A percentile compares a stretch with the other conserved stretches of the same genome.
Conservation (phyloP, 2,329 filamentous ascomycete genomes). For the Penicillium polonicum region DNA sequence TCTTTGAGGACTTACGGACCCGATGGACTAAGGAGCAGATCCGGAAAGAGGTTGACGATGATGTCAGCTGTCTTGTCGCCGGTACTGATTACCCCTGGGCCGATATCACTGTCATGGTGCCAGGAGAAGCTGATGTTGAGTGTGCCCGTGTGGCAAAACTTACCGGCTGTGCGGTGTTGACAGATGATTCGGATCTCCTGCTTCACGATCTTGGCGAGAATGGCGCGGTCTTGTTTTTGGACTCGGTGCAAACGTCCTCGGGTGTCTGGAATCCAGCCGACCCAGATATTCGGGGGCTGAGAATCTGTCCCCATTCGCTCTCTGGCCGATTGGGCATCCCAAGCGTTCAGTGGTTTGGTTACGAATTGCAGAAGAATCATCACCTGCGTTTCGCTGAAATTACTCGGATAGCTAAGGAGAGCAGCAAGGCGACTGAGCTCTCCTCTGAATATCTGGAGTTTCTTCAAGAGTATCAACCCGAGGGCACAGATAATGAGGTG, state of each 20-base stretch:
- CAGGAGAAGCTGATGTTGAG: conserved; percentile 81
- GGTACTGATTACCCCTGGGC: conserved; percentile 34
- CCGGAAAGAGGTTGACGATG: conserved; percentile 10
- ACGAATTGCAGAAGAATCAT: conserved; percentile 38
- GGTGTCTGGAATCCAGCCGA: conserved; percentile 13
- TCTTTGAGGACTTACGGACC: conserved; percentile 68
- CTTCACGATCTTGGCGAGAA: conserved; percentile 65
- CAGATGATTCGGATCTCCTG: conserved; percentile 83
- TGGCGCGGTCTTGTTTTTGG: conserved; percentile 67
- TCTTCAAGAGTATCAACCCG: conserved; percentile 37
- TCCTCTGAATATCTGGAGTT: conserved; percentile 30
- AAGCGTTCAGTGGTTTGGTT: conserved; percentile 41
- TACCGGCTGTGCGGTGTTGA: conserved; percentile 62
- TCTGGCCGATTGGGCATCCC: conserved; percentile 35
- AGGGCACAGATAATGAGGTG: not conserved
- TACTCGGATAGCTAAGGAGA: conserved; percentile 32
- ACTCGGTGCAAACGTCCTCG: conserved; percentile 54
- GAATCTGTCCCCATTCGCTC: conserved; percentile 41
- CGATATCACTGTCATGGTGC: conserved; percentile 58
- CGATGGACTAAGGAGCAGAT: conserved; percentile 36
- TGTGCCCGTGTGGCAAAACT: conserved; percentile 66
- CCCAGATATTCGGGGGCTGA: conserved; percentile 30
- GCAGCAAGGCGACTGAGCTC: conserved; percentile 13
- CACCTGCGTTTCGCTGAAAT: conserved; percentile 31
- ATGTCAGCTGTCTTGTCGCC: conserved; percentile 17